Evolutionary conservation across 352 stramenopile species (phyloP).

Genomic region (Globisporangium radiosum): DNA sequence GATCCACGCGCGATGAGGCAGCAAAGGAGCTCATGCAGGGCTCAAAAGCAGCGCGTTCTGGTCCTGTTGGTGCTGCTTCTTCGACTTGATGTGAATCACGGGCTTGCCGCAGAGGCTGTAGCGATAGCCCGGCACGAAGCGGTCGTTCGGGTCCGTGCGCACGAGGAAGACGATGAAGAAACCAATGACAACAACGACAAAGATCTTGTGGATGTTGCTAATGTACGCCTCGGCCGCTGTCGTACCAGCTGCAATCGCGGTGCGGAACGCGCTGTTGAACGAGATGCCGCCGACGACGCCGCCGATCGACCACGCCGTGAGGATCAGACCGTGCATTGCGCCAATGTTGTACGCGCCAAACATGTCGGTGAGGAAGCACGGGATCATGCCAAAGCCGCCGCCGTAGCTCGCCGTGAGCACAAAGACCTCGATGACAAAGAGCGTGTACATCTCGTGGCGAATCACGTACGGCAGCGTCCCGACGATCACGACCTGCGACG

Average conservation of each 20-base stretch:
- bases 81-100: slow-evolving; percentile 51
- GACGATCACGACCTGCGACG: slow-evolving; percentile 54
- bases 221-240: slow-evolving; percentile 50
- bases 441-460: slow-evolving; percentile 39
- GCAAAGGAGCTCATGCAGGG: background rate
- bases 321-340: slow-evolving; percentile 66
- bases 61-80: slow-evolving; percentile 24
- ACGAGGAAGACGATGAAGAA: slow-evolving; percentile 54
- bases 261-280: slow-evolving; percentile 57
- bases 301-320: slow-evolving; percentile 72
- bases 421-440: slow-evolving; percentile 56
- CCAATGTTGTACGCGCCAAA: slow-evolving; percentile 81
- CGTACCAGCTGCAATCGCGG: slow-evolving; percentile 25
- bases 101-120: slow-evolving; percentile 51
- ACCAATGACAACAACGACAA: slow-evolving; percentile 49
- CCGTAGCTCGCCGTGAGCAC: slow-evolving; percentile 67
- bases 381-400: slow-evolving; percentile 68
- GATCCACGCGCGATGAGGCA: too few species aligned
- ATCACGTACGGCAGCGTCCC: slow-evolving; percentile 60
- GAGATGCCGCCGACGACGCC: slow-evolving; percentile 65
- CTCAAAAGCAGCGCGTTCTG: slow-evolving; percentile 11
- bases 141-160: slow-evolving; percentile 55
- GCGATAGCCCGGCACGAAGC: slow-evolving; percentile 58
- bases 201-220: slow-evolving; percentile 56
- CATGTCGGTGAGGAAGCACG: slow-evolving; percentile 73